Evolutionary conservation across 495 filamentous ascomycete species (phyloP), one percentile per base, ranked within the genome.

Genomic region (Neurospora terricola): DNA sequence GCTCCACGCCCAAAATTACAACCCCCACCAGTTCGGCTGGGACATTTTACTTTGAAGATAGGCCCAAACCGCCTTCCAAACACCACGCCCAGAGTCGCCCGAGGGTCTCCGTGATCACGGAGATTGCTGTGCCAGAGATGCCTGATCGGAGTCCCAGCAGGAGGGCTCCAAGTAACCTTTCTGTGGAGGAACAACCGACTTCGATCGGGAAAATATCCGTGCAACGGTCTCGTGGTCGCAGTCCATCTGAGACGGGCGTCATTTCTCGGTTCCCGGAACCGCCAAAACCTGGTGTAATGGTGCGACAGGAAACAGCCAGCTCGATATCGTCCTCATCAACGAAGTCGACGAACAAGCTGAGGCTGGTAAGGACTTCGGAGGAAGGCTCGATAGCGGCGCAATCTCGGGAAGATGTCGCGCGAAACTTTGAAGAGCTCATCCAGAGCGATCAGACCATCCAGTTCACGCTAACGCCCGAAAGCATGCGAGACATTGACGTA

Each of bases 371-470:
- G 40, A 84, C 83, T 23, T 87, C 86, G 6, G 86, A 88, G 68
- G 87, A 88, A 36, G 84, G 76, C 77, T 84, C 77, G 83, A 14
- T 4, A 16, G 54, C 27, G 12, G 54, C 27, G 12, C 80, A 80
- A 23, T 77, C 77, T 37, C 82, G 79, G 18, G 78, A 80, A 23
- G 84, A 84, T 73, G 80, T 83, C 12, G 84, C 81, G 38, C 80
- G 83, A 30, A 81, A 85, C 69, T 94, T 99, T 80, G 96, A 99
- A 77, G 88, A 94, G 75, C 85, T 98, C 42, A 96, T 99, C 73
- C 90, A 92, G 43, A 94, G 94, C 80, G 90, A 94, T 72, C 91
- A 97, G 79, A 98, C 96, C 3, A 91, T 99, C 66, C 94, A 95
- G 80, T 98, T 91, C 79, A 98, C 96, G 3, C 86, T 98, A 38